phyloP scores from a whole-genome alignment of 371 early-diverging fungal genomes.

The Parasitella parasitica region DNA sequence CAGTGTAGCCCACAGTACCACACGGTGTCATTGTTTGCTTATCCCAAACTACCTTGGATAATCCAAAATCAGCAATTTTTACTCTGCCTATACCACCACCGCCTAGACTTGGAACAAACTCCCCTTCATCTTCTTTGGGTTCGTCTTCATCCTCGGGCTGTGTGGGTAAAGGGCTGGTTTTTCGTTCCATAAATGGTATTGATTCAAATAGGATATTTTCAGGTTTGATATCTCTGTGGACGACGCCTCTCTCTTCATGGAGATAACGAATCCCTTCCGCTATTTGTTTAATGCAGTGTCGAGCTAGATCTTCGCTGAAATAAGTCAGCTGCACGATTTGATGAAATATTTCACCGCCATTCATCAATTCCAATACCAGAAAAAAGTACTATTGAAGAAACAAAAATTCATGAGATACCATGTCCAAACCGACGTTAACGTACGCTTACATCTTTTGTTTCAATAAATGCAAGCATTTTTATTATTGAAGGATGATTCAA shows the following conservation, averaged over 20 bases:
- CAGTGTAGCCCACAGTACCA: slow-evolving; percentile 91
- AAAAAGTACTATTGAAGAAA: slow-evolving; percentile 56
- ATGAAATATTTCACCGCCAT: slow-evolving; percentile 89
- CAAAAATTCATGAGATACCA: background rate
- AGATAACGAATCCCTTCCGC: slow-evolving; percentile 87
- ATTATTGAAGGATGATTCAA: slow-evolving; percentile 80
- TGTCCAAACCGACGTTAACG: too few species aligned
- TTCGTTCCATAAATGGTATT: slow-evolving; percentile 61
- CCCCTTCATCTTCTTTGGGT: slow-evolving; percentile 72
- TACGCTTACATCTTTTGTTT: slow-evolving; percentile 51
- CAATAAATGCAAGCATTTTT: slow-evolving; percentile 64
- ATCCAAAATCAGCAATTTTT: slow-evolving; percentile 87
- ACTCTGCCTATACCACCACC: slow-evolving; percentile 82
- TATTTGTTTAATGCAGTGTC: slow-evolving; percentile 86
- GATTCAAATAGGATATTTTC: slow-evolving; percentile 91
- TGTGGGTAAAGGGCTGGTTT: slow-evolving; percentile 30
- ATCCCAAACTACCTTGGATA: slow-evolving; percentile 82
- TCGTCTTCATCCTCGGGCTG: slow-evolving; percentile 47
- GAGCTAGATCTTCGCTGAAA: slow-evolving; percentile 73
- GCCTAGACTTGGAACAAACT: slow-evolving; percentile 69
- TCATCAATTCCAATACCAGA: slow-evolving; percentile 82
- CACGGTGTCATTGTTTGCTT: slow-evolving; percentile 86
- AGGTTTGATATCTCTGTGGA: slow-evolving; percentile 94
- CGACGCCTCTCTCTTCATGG: slow-evolving; percentile 84
- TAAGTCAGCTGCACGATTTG: slow-evolving; percentile 79